Conservation (phyloP, 2,329 filamentous ascomycete species). For the Fusarium sororula region DNA sequence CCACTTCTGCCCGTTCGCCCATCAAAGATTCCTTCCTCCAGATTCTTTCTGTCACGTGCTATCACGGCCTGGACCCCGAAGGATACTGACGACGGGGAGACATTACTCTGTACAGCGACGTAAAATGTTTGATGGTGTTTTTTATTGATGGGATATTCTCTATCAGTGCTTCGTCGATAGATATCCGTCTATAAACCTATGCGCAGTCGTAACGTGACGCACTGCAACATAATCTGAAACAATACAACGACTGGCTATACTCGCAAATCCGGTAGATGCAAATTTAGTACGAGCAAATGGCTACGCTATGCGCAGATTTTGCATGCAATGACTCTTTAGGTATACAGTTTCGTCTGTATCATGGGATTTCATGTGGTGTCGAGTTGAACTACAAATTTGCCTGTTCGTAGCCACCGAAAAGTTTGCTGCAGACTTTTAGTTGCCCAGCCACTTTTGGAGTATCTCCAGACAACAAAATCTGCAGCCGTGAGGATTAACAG, state of each 20-base stretch:
- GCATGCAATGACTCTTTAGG: background rate
- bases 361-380: background rate
- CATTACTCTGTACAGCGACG: background rate
- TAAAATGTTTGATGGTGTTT: background rate
- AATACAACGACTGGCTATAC: background rate
- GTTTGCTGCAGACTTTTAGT: background rate
- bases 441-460: background rate
- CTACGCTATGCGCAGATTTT: background rate
- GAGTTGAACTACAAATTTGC: background rate
- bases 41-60: slow-evolving; percentile 27
- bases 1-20: slow-evolving; percentile 24
- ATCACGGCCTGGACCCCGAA: slow-evolving; percentile 4
- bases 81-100: background rate
- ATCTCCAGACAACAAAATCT: background rate
- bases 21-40: slow-evolving; percentile 28
- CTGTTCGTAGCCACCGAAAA: background rate
- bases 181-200: background rate
- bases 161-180: too few relatives aligned
- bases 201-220: background rate
- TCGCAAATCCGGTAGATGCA: background rate
- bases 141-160: background rate
- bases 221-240: background rate
- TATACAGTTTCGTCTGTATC: background rate
- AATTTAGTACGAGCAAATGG: background rate
- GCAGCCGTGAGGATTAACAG: background rate